Percentiles rank a stretch among this genome's conserved stretches.
Evolutionary conservation across 2,329 filamentous ascomycete genomes (phyloP).

Genomic region (Podosphaera aphanis): DNA sequence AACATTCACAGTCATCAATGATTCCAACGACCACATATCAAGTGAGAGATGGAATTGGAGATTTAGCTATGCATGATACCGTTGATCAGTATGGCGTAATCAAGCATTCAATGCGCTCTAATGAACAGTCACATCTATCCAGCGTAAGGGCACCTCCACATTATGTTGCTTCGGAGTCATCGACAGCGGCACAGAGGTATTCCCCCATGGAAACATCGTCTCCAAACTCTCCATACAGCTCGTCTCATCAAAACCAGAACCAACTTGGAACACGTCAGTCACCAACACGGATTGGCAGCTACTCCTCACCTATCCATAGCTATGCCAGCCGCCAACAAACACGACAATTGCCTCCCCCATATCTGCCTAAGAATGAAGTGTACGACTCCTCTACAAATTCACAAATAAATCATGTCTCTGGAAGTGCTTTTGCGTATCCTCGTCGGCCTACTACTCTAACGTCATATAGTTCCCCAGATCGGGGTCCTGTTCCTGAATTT

Average conservation of each 20-base stretch:
- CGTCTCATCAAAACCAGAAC: constrained; percentile 28
- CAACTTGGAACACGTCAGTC: constrained; percentile 41
- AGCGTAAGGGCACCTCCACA: constrained; percentile 30
- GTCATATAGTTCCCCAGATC: constrained; percentile 22
- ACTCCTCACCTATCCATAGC: constrained; percentile 33
- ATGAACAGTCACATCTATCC: constrained; percentile 49
- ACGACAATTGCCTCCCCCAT: constrained; percentile 53
- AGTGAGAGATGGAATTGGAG: constrained; percentile 47
- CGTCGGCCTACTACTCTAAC: constrained; percentile 27
- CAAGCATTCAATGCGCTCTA: constrained; percentile 64
- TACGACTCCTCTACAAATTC: constrained; percentile 50
- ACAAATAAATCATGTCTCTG: constrained; percentile 43
- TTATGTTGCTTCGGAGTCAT: constrained; percentile 50
- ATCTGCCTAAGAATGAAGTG: constrained; percentile 41
- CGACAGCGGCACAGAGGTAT: constrained; percentile 70
- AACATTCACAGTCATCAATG: constrained; percentile 30
- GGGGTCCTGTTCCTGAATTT: constrained; percentile 68
- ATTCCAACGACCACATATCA: constrained; percentile 26
- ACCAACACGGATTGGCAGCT: constrained; percentile 45
- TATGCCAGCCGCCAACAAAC: constrained; percentile 22
- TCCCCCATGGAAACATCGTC: constrained; percentile 86
- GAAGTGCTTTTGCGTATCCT: constrained; percentile 32
- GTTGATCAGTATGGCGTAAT: constrained; percentile 62
- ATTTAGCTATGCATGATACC: constrained; percentile 70
- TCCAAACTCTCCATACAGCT: constrained; percentile 55